Evolutionary conservation across 2,329 filamentous ascomycete genomes (phyloP).

Genomic region (Coniochaeta hoffmannii): DNA sequence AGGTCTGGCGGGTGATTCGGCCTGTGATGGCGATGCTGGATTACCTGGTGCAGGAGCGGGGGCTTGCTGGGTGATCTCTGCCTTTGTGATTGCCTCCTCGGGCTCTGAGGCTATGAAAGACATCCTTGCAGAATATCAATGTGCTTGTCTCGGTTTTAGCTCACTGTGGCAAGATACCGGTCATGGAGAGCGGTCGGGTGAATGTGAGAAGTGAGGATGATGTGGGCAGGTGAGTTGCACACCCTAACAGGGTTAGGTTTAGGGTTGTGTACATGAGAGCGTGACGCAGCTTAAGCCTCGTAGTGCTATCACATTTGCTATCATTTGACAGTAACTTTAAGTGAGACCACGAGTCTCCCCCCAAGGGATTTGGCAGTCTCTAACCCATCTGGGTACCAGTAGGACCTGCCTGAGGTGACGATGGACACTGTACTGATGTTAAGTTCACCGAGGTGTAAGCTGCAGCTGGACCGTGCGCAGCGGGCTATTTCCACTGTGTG

Average conservation of each 20-base stretch:
- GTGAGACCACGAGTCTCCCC: too few species aligned
- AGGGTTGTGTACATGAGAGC: too few species aligned
- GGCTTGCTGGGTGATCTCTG: constrained; percentile 28
- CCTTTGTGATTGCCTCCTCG: constrained; percentile 33
- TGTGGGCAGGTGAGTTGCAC: not conserved
- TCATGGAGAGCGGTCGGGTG: not conserved
- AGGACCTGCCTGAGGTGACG: too few species aligned
- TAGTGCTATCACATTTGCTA: too few species aligned
- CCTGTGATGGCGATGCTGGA: not conserved
- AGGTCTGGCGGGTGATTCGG: constrained; percentile 4
- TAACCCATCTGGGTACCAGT: too few species aligned
- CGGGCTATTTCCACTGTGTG: not conserved
- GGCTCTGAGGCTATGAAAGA: constrained; percentile 17
- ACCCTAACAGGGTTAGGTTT: not conserved
- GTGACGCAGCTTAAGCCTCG: too few species aligned
- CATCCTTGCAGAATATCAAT: constrained; percentile 11
- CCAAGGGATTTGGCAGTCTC: too few species aligned
- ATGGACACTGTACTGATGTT: not conserved
- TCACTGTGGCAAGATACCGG: not conserved
- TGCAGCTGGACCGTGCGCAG: not conserved
- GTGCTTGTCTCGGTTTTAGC: not conserved
- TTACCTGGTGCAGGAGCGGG: constrained; percentile 17
- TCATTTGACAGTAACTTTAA: too few species aligned
- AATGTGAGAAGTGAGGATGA: too few species aligned
- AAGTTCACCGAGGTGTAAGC: not conserved